Evolutionary conservation across 169 alveolate species (phyloP), one percentile per base, ranked within the genome.

Genomic region (Blepharisma undulans): DNA sequence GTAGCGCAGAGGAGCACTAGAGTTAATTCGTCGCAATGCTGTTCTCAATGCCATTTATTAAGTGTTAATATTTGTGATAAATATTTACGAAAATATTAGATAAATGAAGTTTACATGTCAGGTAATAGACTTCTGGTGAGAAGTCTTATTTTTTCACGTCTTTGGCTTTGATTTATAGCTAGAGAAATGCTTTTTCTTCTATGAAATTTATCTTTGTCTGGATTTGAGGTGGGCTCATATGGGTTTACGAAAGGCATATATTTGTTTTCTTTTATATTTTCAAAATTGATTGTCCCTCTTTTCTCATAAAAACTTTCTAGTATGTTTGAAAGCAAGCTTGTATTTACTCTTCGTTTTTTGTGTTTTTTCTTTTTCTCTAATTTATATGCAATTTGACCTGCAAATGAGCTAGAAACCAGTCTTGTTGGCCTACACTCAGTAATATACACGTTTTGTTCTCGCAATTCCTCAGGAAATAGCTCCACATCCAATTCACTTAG

Each of bases 41-140:
- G 91, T 21, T 66, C 91, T n/a, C 32, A 86, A 36, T 66, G 91
- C 91, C 91, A 86, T 86, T 86, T 66, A 27, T 78, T 78, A 72
- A 18, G 66, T 48, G 14, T 48, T 48, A 48, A 48, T 5, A 48
- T 2, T 48, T 5, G 2, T 48, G 66, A 48, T 48, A 48, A 48
- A 48, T 48, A 48, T 48, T 48, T 10, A 48, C 66, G 66, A 48
- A 48, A 5, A 5, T 5, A 48, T 48, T 48, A 48, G 14, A 48
- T 48, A 48, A 48, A 48, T 48, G 7, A 48, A 48, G 66, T 48
- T 48, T 48, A 48, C 66, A 48, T 48, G 66, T 48, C 66, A 48
- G 66, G 66, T 5, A 48, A 48, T 0, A 48, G 66, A 5, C 66
- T 48, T 48, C 66, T 48, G 66, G 66, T 48, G 7, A 48, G 66